Conservation (phyloP, 257 asterid genomes). For the Craterostigma plantagineum region DNA sequence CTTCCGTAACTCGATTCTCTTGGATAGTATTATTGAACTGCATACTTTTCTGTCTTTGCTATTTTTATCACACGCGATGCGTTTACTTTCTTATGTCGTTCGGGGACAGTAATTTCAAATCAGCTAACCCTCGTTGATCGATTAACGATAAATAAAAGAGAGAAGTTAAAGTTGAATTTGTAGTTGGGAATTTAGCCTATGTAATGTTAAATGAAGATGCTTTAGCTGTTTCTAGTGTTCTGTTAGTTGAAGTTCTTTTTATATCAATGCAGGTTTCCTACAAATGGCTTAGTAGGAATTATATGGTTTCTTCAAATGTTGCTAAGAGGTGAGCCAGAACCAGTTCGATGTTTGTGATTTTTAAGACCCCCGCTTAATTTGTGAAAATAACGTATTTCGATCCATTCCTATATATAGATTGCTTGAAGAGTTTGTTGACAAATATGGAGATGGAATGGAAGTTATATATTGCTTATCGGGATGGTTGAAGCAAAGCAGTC, state of each 20-base stretch:
- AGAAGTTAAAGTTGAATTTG: no score
- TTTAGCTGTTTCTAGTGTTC: no score
- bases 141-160: not conserved
- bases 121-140: no score
- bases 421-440: slow-evolving; percentile 68
- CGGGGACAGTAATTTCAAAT: no score
- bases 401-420: slow-evolving; percentile 18
- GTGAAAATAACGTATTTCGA: not conserved
- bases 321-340: slow-evolving; percentile 55
- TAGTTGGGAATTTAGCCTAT: no score
- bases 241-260: not conserved
- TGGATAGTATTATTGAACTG: no score
- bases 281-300: slow-evolving; percentile 94
- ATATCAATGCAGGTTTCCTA: slow-evolving; percentile 54
- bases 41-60: no score
- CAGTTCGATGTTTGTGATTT: not conserved
- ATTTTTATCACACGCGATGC: no score
- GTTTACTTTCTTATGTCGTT: no score
- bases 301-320: slow-evolving; percentile 65
- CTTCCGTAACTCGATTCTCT: no score
- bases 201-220: no score
- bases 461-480: slow-evolving; percentile 71
- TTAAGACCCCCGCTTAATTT: slow-evolving; percentile 1
- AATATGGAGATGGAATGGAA: slow-evolving; percentile 45
- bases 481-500: slow-evolving; percentile 44